Evolutionary conservation across 2,329 filamentous ascomycete species (phyloP), one percentile per base, ranked within the genome.

Genomic region (Pyrenochaeta sp.): DNA sequence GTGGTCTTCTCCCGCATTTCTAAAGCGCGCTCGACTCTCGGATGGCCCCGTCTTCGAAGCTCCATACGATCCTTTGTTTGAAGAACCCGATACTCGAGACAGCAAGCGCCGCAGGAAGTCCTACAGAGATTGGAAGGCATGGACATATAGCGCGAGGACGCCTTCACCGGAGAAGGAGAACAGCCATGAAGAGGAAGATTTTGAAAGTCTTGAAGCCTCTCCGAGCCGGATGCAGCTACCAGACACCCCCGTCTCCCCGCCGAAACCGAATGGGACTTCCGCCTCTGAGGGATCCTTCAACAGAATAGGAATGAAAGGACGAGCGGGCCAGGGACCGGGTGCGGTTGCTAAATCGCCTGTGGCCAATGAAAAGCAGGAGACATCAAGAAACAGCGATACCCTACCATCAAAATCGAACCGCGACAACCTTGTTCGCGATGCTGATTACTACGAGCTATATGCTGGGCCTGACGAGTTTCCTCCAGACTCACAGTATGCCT

Each of bases 1-100:
- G 55, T 94, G 85, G 74, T 77, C 82, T 4, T 95, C 90, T 3
- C 91, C 91, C 0, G 89, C 89, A 0, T 96, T 95, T 56, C 45
- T 67, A 21, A 92, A 88, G 67, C 80, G 87, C 39, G 80, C 83
- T 10, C 79, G 87, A 41, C 74, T 87, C 3, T 91, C 88, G 0
- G 87, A 87, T 42, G 86, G 86, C 1, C 82, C 84, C 0, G 71
- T 87, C 1, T 83, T 87, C 36, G 83, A 88, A 52, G 79, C 79
- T 4, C 53, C 49, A 4, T 80, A 84, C 51, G 85, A 91, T 58
- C 81, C 85, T 3, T 86, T 93, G 37, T 67, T 65, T 10, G 85
- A 89, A 88, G 18, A 43, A 34, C 11, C 52, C 8, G 84, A 88
- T 66, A 79, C 74, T 23, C 82, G 77, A 59, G 83, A 82, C 19